phyloP scores from a whole-genome alignment of 2,329 filamentous ascomycete species.

The Ramularia endophylla region DNA sequence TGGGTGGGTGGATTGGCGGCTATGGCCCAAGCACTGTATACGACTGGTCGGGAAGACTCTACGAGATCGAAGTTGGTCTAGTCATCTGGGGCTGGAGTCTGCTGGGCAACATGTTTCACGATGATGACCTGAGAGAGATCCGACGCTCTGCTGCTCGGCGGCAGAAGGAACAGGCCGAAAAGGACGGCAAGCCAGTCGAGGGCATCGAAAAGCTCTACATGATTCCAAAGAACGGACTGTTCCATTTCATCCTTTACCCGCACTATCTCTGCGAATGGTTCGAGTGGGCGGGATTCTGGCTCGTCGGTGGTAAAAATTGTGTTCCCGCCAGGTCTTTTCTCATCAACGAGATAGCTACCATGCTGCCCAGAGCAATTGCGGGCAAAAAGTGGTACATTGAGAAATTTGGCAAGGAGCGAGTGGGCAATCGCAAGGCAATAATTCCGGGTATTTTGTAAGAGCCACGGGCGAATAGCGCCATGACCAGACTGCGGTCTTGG shows the following conservation, averaged over 20 bases:
- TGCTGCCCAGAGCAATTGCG: constrained; percentile 78
- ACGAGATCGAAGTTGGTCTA: constrained; percentile 56
- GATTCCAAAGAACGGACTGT: constrained; percentile 77
- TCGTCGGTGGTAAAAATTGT: constrained; percentile 61
- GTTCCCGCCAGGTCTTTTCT: constrained; percentile 75
- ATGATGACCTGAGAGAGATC: constrained; percentile 84
- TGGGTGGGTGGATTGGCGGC: constrained; percentile 76
- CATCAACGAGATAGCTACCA: constrained; percentile 80
- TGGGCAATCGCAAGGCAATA: constrained; percentile 68
- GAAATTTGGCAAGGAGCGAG: constrained; percentile 78
- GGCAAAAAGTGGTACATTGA: constrained; percentile 82
- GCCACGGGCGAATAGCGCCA: too few relatives aligned
- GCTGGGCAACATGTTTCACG: constrained; percentile 77
- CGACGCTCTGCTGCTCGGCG: constrained; percentile 61
- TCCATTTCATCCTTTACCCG: constrained; percentile 76
- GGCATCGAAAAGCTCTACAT: constrained; percentile 76
- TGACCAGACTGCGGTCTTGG: too few relatives aligned
- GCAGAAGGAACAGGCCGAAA: constrained; percentile 46
- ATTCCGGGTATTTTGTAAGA: constrained; percentile 52
- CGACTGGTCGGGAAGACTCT: constrained; percentile 44
- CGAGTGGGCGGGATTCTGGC: constrained; percentile 87
- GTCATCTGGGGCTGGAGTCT: constrained; percentile 72
- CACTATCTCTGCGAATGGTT: constrained; percentile 98
- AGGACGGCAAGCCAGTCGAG: constrained; percentile 41
- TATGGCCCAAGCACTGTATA: constrained; percentile 62